Base-by-base conservation (phyloP, 2,329 filamentous ascomycete species). In the Colletotrichum gigasporum region DNA sequence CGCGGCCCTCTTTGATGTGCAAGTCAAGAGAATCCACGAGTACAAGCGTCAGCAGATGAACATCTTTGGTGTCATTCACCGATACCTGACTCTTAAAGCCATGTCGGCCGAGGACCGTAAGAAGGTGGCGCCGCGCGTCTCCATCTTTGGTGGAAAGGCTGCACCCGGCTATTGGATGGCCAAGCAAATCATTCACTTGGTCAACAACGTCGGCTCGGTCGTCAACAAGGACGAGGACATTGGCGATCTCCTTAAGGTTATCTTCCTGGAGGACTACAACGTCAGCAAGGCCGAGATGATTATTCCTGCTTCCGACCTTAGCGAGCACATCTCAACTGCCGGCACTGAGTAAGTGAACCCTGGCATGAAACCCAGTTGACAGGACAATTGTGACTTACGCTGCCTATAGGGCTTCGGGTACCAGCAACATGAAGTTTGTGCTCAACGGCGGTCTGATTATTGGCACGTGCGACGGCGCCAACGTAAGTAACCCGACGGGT, bases 101-200 rank as follows among this genome's bases (percentile, higher is more conserved):
- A 89, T 97, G 91, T 88, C 85, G 22, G 83, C 92, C 0, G 92
- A 94, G 71, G 91, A 97, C 75, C 88, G 90, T 69, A 95, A 96
- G 85, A 96, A 96, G 81, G 85, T 92, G 65, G 87, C 90, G 44
- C 93, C 94, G 14, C 91, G 95, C 53, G 96, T 98, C 9, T 96
- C 92, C 61, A 96, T 99, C 77, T 98, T 99, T 75, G 96, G 96
- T 74, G 96, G 96, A 72, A 99, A 99, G 82, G 96, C 96, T 24
- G 96, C 96, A 2, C 96, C 96, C 0, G 96, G 96, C 14, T 99
- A 99, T 84, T 99, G 96, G 96, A 99, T 98, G 96, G 96, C 96
- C 35, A 99, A 99, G 87, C 96, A 96, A 39, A 94, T 97, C 70
- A 99, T 99, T 71, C 95, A 98, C 75, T 87, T 99, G 61, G 90